phyloP scores from a whole-genome alignment of 2,329 filamentous ascomycete species.

The Chaetomium sp. region DNA sequence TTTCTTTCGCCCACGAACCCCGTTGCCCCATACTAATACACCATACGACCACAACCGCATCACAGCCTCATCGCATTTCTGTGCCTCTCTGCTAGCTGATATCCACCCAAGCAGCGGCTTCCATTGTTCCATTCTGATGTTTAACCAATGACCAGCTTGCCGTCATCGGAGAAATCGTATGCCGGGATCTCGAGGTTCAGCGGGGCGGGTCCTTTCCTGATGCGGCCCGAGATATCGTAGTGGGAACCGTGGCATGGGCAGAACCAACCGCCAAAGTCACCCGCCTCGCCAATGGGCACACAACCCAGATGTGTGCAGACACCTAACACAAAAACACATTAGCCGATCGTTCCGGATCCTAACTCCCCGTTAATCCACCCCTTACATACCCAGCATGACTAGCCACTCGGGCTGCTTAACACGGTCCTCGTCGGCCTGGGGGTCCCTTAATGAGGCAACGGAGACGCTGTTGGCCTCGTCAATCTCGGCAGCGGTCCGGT shows the following conservation, averaged over 20 bases:
- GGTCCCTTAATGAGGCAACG: conserved; percentile 78
- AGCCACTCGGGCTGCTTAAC: conserved; percentile 99
- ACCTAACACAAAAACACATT: conserved; percentile 43
- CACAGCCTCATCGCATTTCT: conserved; percentile 5
- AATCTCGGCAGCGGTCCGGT: conserved; percentile 91
- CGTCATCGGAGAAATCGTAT: conserved; percentile 91
- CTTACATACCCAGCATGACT: conserved; percentile 79
- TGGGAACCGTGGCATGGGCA: conserved; percentile 99
- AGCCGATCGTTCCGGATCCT: conserved; percentile 14
- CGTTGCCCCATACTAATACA: conserved; percentile 15
- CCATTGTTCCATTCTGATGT: not conserved
- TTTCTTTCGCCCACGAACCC: conserved; percentile 8
- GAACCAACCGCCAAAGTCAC: conserved; percentile 99
- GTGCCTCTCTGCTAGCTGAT: not conserved
- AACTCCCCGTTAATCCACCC: not conserved
- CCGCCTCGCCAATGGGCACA: conserved; percentile 97
- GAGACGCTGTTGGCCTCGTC: conserved; percentile 87
- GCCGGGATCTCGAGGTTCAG: conserved; percentile 92
- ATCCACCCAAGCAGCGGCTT: too few relatives aligned
- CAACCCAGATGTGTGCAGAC: conserved; percentile 99
- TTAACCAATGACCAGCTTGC: conserved; percentile 89
- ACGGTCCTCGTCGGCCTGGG: conserved; percentile 83
- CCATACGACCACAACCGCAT: not conserved
- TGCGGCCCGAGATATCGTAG: conserved; percentile 98
- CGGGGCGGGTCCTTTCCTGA: conserved; percentile 94